These are phyloP conservation scores for Pisolithus marmoratus DNA, from an alignment of 768 basidiomycete genomes.

Conservation along the genomic window DNA sequence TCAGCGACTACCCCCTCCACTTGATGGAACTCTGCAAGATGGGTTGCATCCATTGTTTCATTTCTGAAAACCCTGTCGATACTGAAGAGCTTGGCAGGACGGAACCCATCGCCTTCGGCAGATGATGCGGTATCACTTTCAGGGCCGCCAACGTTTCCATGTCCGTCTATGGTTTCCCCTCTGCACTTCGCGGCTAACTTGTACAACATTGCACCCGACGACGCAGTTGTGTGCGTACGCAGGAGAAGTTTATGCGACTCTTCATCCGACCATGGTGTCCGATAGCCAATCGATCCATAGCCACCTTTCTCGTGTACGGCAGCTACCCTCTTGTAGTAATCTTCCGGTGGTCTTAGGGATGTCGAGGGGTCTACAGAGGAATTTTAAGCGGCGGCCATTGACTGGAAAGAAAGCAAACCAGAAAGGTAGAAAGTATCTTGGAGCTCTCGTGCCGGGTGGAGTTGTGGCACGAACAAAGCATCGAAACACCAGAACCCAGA, in stretches of 20 bases:
- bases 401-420: slow-evolving; percentile 38
- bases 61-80: slow-evolving; percentile 99
- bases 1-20: slow-evolving; percentile 99
- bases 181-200: slow-evolving; percentile 83
- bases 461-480: slow-evolving; percentile 95
- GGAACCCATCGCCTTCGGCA: slow-evolving; percentile 62
- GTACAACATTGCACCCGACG: slow-evolving; percentile 90
- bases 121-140: slow-evolving; percentile 3
- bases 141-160: slow-evolving; percentile 9
- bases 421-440: slow-evolving; percentile 99
- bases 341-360: slow-evolving; percentile 68
- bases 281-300: slow-evolving; percentile 92
- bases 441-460: slow-evolving; percentile 95
- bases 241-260: slow-evolving; percentile 91
- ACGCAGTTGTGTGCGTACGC: slow-evolving; percentile 95
- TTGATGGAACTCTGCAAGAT: slow-evolving; percentile 98
- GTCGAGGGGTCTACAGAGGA: slow-evolving; percentile 63
- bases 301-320: slow-evolving; percentile 82
- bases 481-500: slow-evolving; percentile 99
- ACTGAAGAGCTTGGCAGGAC: slow-evolving; percentile 90
- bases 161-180: slow-evolving; percentile 46
- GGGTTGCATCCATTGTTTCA: slow-evolving; percentile 97
- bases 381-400: not conserved
- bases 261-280: slow-evolving; percentile 90
- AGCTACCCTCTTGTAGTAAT: slow-evolving; percentile 83